Percentiles rank a stretch among this genome's conserved stretches.
Conservation (phyloP, 352 stramenopile species). For the Phytophthora uliginosa region DNA sequence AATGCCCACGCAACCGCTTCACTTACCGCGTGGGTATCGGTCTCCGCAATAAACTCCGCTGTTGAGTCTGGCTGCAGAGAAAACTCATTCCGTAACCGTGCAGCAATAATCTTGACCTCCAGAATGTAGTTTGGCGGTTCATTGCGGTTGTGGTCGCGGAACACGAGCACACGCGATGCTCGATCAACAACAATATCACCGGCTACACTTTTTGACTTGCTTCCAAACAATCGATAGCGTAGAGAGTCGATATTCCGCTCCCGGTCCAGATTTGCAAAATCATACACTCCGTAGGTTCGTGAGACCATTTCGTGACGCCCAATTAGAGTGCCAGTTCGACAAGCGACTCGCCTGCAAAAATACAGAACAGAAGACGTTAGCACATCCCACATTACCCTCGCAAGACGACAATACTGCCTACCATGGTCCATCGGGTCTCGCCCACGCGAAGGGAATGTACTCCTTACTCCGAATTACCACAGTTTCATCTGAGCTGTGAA, state of each 20-base stretch:
- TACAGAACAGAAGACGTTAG: constrained; percentile 7
- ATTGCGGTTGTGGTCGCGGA: constrained; percentile 72
- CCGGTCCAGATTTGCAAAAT: constrained; percentile 87
- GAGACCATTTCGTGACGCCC: constrained; percentile 63
- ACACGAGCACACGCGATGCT: constrained; percentile 85
- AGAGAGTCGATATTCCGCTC: constrained; percentile 80
- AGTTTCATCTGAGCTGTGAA: constrained; percentile 70
- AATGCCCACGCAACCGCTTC: neutral
- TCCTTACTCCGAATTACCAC: constrained; percentile 75
- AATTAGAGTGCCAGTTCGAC: constrained; percentile 59
- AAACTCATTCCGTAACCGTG: constrained; percentile 72
- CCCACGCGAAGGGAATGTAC: constrained; percentile 86
- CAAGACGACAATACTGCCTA: constrained; percentile 32
- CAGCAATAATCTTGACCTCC: constrained; percentile 88
- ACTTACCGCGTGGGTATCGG: constrained; percentile 72
- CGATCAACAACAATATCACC: constrained; percentile 84
- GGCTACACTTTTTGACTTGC: constrained; percentile 70
- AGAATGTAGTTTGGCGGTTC: constrained; percentile 74
- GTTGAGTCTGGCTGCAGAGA: constrained; percentile 65
- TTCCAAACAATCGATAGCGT: constrained; percentile 78
- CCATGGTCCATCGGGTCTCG: constrained; percentile 78
- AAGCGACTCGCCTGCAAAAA: constrained; percentile 70
- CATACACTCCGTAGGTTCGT: constrained; percentile 77
- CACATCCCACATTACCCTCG: neutral
- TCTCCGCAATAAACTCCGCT: constrained; percentile 71